phyloP scores from a whole-genome alignment of 2,329 filamentous ascomycete genomes.

The Neopestalotiopsis sp. region DNA sequence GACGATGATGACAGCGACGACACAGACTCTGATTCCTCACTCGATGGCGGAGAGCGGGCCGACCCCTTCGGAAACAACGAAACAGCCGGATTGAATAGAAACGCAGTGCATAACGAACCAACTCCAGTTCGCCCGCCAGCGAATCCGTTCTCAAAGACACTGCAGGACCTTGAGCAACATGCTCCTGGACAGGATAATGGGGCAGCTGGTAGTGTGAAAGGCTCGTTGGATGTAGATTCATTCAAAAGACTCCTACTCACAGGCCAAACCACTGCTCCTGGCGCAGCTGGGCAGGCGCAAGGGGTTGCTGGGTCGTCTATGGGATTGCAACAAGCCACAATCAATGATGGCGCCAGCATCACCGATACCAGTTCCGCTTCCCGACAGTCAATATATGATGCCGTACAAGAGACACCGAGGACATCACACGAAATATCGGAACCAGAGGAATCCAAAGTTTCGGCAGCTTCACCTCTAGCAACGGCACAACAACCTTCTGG shows the following conservation, averaged over 20 bases:
- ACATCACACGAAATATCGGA: constrained; percentile 63
- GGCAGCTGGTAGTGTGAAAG: constrained; percentile 40
- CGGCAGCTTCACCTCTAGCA: constrained; percentile 30
- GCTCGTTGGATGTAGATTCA: constrained; percentile 74
- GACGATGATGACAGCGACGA: constrained; percentile 33
- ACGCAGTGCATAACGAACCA: constrained; percentile 19
- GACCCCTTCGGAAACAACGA: constrained; percentile 25
- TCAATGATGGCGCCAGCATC: constrained; percentile 52
- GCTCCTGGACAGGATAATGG: constrained; percentile 36
- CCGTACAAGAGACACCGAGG: constrained; percentile 54
- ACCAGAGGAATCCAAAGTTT: constrained; percentile 49
- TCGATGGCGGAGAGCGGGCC: constrained; percentile 29
- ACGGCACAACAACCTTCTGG: constrained; percentile 28
- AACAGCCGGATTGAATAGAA: constrained; percentile 9
- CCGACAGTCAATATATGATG: constrained; percentile 62
- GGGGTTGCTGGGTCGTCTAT: constrained; percentile 15
- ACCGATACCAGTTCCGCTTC: constrained; percentile 65
- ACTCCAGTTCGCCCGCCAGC: constrained; percentile 39
- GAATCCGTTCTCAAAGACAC: constrained; percentile 63
- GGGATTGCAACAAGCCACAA: constrained; percentile 29
- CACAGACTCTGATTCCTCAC: constrained; percentile 27
- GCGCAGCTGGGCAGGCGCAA: constrained; percentile 15
- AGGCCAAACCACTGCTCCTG: constrained; percentile 57
- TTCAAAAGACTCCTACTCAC: constrained; percentile 80
- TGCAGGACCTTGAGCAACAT: constrained; percentile 53